These are phyloP conservation scores for Parasitella parasitica DNA, from an alignment of 371 early-diverging fungal genomes.

Conservation along the genomic window DNA sequence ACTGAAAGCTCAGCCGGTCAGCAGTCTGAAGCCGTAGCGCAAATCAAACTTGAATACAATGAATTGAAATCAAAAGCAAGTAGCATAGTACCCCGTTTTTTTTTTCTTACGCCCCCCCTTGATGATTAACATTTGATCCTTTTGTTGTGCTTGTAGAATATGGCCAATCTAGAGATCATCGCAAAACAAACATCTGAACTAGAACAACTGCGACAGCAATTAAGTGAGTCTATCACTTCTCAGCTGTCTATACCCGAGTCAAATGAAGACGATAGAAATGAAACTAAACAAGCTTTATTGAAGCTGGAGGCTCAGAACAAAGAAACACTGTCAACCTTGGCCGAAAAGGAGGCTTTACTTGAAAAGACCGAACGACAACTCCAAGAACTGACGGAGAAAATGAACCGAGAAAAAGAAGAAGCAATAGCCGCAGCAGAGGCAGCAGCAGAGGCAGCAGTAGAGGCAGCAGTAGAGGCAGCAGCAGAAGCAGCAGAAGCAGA, in stretches of 20 bases:
- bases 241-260: not conserved
- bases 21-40: constrained; percentile 18
- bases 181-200: constrained; percentile 40
- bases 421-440: no score
- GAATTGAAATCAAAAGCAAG: constrained; percentile 43
- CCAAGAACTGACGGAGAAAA: constrained; percentile 21
- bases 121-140: not conserved
- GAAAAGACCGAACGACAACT: constrained; percentile 30
- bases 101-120: not conserved
- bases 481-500: not conserved
- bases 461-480: no score
- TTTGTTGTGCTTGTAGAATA: constrained; percentile 37
- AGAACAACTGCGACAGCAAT: constrained; percentile 30
- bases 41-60: constrained; percentile 43
- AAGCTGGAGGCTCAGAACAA: constrained; percentile 6
- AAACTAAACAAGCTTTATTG: not conserved
- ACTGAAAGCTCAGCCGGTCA: constrained; percentile 9
- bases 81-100: not conserved
- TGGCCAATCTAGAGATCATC: constrained; percentile 37
- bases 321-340: constrained; percentile 11
- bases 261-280: not conserved
- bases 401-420: constrained; percentile 1
- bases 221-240: not conserved
- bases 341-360: constrained; percentile 25
- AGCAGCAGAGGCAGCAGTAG: no score